These are phyloP conservation scores for Fusarium subtropicale DNA, from an alignment of 2,329 filamentous ascomycete genomes.

Conservation along the genomic window DNA sequence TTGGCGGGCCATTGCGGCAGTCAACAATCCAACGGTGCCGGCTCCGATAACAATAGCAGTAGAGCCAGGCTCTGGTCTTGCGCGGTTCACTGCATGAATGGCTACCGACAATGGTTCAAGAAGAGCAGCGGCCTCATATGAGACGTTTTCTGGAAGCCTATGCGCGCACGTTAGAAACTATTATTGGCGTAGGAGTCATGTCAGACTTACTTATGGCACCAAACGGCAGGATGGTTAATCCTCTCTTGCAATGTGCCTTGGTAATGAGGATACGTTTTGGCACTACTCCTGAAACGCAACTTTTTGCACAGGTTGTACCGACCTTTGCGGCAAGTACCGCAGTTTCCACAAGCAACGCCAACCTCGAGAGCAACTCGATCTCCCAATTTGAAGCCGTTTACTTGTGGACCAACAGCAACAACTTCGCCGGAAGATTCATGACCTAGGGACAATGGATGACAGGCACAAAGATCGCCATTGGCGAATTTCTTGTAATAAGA, in stretches of 20 bases:
- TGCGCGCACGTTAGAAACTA: conserved; percentile 14
- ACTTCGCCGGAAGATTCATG: conserved; percentile 72
- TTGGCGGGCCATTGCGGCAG: conserved; percentile 70
- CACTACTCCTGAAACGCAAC: conserved; percentile 71
- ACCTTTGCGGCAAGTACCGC: conserved; percentile 63
- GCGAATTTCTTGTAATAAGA: conserved; percentile 79
- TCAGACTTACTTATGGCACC: conserved; percentile 69
- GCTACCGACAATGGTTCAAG: conserved; percentile 72
- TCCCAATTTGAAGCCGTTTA: conserved; percentile 64
- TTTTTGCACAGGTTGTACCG: conserved; percentile 72
- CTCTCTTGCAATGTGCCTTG: conserved; percentile 72
- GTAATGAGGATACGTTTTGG: conserved; percentile 72
- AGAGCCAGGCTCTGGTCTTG: conserved; percentile 62
- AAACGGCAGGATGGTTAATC: conserved; percentile 71
- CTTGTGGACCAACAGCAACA: conserved; percentile 65
- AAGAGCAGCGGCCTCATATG: conserved; percentile 69
- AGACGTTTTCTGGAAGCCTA: conserved; percentile 69
- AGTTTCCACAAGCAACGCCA: conserved; percentile 65
- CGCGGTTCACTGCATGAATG: conserved; percentile 70
- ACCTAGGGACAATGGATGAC: conserved; percentile 72
- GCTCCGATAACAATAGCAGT: conserved; percentile 73
- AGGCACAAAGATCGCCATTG: conserved; percentile 76
- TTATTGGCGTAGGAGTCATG: not conserved
- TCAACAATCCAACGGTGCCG: conserved; percentile 71
- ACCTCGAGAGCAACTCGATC: conserved; percentile 70